Evolutionary conservation across 139 green algal species (phyloP).

Genomic region (Chlamydomonas sphaeroides): DNA sequence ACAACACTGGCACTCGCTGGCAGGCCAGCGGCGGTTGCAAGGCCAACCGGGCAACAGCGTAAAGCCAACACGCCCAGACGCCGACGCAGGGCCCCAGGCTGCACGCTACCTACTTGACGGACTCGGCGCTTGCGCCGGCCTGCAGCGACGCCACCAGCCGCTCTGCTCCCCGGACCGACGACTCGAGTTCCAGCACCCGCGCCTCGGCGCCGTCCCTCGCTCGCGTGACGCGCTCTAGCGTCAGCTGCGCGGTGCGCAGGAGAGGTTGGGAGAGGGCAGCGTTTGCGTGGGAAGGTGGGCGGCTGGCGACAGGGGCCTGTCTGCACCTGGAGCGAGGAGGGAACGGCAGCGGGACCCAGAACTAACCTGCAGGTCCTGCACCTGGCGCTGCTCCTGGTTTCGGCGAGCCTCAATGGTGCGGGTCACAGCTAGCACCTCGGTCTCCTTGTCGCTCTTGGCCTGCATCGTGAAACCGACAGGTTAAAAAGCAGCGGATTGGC

Average conservation of each 20-base stretch:
- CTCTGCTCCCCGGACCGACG: slow-evolving; percentile 13
- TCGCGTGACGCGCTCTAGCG: slow-evolving; percentile 12
- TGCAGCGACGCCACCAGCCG: slow-evolving; percentile 35
- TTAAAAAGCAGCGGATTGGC: too few species aligned
- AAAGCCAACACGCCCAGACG: too few species aligned
- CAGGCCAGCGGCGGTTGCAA: too few species aligned
- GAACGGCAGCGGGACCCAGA: too few species aligned
- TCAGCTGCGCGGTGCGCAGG: slow-evolving; percentile 1
- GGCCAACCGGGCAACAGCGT: too few species aligned
- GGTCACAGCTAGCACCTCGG: slow-evolving; percentile 11
- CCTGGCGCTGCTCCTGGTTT: slow-evolving; percentile 40
- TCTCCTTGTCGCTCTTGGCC: slow-evolving; percentile 37
- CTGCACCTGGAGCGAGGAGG: too few species aligned
- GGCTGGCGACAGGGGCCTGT: too few species aligned
- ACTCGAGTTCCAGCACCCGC: slow-evolving; percentile 37
- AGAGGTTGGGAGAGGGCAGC: too few species aligned
- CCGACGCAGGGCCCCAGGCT: too few species aligned
- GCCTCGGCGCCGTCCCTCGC: slow-evolving; percentile 36
- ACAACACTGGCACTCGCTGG: too few species aligned
- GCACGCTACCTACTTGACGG: slow-evolving; percentile 19
- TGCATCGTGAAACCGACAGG: too few species aligned
- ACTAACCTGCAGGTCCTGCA: slow-evolving; percentile 40
- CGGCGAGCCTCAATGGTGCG: slow-evolving; percentile 27
- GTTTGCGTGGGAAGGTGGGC: too few species aligned
- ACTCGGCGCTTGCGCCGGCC: slow-evolving; percentile 17